These are phyloP conservation scores for Marsdenia floribunda DNA, from an alignment of 257 asterid species.

Conservation along the genomic window DNA sequence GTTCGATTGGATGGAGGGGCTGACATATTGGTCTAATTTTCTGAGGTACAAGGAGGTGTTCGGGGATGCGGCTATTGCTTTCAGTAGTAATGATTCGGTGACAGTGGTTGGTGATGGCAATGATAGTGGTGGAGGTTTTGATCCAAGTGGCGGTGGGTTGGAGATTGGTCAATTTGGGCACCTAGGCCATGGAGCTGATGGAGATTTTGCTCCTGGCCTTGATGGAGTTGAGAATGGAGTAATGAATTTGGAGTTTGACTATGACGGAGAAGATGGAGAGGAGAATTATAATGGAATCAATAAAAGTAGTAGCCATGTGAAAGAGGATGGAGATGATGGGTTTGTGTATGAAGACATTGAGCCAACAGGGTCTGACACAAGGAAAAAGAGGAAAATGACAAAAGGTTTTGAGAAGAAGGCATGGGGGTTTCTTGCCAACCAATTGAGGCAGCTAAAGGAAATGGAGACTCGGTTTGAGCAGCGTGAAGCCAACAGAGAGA, in stretches of 20 bases:
- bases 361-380: slow-evolving; percentile 48
- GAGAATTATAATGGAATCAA: slow-evolving; percentile 50
- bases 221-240: slow-evolving; percentile 78
- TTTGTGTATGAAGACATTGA: slow-evolving; percentile 62
- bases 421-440: slow-evolving; percentile 62
- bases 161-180: slow-evolving; percentile 65
- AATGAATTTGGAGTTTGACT: slow-evolving; percentile 75
- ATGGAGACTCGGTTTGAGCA: slow-evolving; percentile 71
- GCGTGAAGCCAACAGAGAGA: slow-evolving; percentile 66
- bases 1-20: slow-evolving; percentile 97
- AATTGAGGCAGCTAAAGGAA: slow-evolving; percentile 58
- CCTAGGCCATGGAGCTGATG: slow-evolving; percentile 53
- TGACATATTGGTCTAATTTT: slow-evolving; percentile 81
- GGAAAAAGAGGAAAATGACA: slow-evolving; percentile 63
- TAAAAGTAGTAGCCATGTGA: slow-evolving; percentile 42
- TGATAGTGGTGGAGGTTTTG: slow-evolving; percentile 66
- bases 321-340: slow-evolving; percentile 50
- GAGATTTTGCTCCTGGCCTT: slow-evolving; percentile 67
- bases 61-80: slow-evolving; percentile 66
- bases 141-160: slow-evolving; percentile 50
- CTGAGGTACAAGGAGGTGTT: slow-evolving; percentile 83
- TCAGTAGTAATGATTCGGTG: slow-evolving; percentile 33
- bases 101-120: slow-evolving; percentile 49
- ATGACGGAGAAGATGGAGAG: slow-evolving; percentile 74
- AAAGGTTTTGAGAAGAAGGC: slow-evolving; percentile 68